These are phyloP conservation scores for Trypanosomatidae sp. DNA, from an alignment of 208 protist species.

Conservation along the genomic window DNA sequence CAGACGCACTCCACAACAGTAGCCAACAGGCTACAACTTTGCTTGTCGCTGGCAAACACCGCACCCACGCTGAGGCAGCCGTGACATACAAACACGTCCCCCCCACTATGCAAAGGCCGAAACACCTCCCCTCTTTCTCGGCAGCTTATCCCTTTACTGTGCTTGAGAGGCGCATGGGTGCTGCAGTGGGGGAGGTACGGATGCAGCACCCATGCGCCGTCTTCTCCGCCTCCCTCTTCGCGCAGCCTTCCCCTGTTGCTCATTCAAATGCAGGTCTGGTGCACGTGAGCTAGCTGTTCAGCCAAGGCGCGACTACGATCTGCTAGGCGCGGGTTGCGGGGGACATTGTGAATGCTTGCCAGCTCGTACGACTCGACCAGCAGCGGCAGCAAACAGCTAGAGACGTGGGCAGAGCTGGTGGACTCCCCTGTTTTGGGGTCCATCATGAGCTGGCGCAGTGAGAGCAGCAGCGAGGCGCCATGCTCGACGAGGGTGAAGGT, in stretches of 20 bases:
- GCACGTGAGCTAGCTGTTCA: constrained; percentile 47
- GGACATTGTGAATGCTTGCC: constrained; percentile 26
- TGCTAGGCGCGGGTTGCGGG: constrained; percentile 6
- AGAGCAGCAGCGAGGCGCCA: constrained; percentile 31
- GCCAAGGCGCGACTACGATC: constrained; percentile 31
- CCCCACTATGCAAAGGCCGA: neutral
- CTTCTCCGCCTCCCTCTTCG: neutral
- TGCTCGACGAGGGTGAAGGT: constrained; percentile 55
- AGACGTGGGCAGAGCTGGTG: constrained; percentile 11
- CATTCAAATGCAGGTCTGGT: constrained; percentile 27
- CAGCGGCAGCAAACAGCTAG: constrained; percentile 42
- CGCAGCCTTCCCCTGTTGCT: too few relatives aligned
- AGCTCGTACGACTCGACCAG: constrained; percentile 56
- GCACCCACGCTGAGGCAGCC: neutral
- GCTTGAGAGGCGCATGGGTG: neutral
- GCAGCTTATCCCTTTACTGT: neutral
- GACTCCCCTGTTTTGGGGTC: constrained; percentile 25
- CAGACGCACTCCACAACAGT: neutral
- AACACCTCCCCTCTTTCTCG: too few relatives aligned
- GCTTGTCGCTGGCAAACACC: neutral
- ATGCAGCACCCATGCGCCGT: neutral
- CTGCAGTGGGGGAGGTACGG: neutral
- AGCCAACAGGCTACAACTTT: neutral
- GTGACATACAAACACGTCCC: neutral
- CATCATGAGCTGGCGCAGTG: constrained; percentile 27